Base-by-base conservation (phyloP, 208 protist species). In the Lotmaria passim region DNA sequence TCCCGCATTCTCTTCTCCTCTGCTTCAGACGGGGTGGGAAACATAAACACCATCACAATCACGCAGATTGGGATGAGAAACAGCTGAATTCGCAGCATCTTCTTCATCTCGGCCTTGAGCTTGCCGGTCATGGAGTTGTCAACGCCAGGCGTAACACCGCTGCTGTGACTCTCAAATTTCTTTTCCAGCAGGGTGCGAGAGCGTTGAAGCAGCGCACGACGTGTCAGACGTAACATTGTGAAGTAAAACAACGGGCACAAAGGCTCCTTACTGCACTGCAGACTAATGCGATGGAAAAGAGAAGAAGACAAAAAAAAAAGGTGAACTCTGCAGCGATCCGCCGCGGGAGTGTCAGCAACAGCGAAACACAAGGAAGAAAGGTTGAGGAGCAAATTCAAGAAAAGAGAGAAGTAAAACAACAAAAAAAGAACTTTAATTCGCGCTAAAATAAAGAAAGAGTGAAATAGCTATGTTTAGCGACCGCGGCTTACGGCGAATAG, bases 21-120 rank as follows among this genome's bases (percentile, higher is more conserved):
- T 43, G 87, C 85, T 15, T 65, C 62, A 2, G 83, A 80, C 7
- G 87, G 87, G 7, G 78, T 81, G 3, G 90, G 90, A 44, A 86
- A 95, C 53, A 90, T 81, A 47, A 81, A 90, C 31, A 95, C 66
- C 47, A 91, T 66, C 1, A 83, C 57, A 11, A 84, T 47, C 10
- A 88, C 57, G 48, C 75, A 78, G 28, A 95, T 74, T 11, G 87
- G 87, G 21, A 95, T 80, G 14, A 95, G 68, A 15, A 92, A 46
- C 24, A 95, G 81, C 62, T 95, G 87, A 63, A 95, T 91, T 47
- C 86, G 85, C 0, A 95, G 60, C 76, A 93, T 82, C 48, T 95
- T 95, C 43, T 90, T 93, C 21, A 85, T 7, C 61, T 95, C 87
- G 11, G 52, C 50, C 70, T 92, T 95, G 46, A 83, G 50, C 53